Evolutionary conservation across 768 basidiomycete species (phyloP), one percentile per base, ranked within the genome.

Genomic region (Chlorophyllum brunneum): DNA sequence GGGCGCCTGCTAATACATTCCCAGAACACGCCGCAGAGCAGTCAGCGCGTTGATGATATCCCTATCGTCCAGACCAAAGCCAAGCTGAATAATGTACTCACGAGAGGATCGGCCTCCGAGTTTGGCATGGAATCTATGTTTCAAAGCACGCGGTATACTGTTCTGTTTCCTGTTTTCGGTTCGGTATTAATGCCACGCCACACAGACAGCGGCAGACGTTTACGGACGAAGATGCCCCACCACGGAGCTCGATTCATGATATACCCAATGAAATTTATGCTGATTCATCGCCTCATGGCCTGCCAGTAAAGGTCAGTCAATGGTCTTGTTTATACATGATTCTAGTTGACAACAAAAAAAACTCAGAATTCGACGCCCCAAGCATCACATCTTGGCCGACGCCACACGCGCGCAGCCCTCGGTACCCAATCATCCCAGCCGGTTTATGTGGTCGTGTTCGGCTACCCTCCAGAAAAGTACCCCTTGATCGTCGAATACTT

Each of bases 51-150:
- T 11, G 88, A 90, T 55, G 88, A 92, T 54, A 75, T 80, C 38
- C 88, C 88, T 3, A 73, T 87, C 10, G 82, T 92, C 13, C 83
- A 79, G 55, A 89, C 88, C 0, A 91, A 91, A 63, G 88, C 88
- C 20, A 88, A 91, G 63, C 77, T 89, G 70, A 90, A 85, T 63
- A 78, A 83, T 53, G 78, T 78, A 5, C 71, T 88, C 15, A 75
- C 85, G 16, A 76, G 85, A 50, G 79, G 82, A 10, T 73, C 82
- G 18, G 74, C 82, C 1, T 77, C 82, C 15, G 86, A 88, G 55
- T 90, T 89, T 68, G 89, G 89, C 2, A 82, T 86, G 70, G 87
- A 88, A 56, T 88, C 88, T 18, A 88, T 91, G 88, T 90, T 91
- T 58, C 81, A 88, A 64, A 88, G 80, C 57, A 75, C 83, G 34